phyloP scores from a whole-genome alignment of 1,284 basidiomycete species.

The Bondarzewia mesenterica region DNA sequence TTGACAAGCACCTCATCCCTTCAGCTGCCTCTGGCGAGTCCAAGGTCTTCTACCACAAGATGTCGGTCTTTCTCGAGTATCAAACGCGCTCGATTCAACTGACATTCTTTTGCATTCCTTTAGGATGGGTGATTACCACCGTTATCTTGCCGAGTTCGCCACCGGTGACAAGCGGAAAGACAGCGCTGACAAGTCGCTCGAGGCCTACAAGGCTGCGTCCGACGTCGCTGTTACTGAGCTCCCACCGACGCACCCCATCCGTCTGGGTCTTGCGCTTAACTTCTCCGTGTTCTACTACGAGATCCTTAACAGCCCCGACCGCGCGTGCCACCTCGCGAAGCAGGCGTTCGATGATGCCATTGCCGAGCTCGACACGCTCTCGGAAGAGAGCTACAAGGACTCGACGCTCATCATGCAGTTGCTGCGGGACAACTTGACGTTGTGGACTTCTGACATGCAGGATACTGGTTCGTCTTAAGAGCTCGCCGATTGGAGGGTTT shows the following conservation, averaged over 20 bases:
- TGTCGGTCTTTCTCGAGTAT: no score
- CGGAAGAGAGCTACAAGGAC: constrained; percentile 99
- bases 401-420: constrained; percentile 99
- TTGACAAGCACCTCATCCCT: constrained; percentile 99
- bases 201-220: constrained; percentile 99
- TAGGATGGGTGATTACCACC: constrained; percentile 99
- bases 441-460: constrained; percentile 98
- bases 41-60: constrained; percentile 99
- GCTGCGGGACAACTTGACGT: constrained; percentile 95
- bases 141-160: constrained; percentile 99
- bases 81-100: background rate
- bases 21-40: constrained; percentile 97
- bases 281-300: constrained; percentile 99
- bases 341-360: constrained; percentile 99
- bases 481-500: background rate
- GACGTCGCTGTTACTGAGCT: constrained; percentile 98
- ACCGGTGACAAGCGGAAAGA: constrained; percentile 99
- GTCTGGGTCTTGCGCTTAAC: constrained; percentile 97
- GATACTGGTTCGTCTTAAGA: constrained; percentile 55
- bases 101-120: background rate
- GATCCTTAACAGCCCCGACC: constrained; percentile 98
- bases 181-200: constrained; percentile 96
- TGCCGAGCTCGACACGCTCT: constrained; percentile 98
- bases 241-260: constrained; percentile 98
- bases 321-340: constrained; percentile 99